Evolutionary conservation across 768 basidiomycete species (phyloP).

Genomic region (Suillus lakei): DNA sequence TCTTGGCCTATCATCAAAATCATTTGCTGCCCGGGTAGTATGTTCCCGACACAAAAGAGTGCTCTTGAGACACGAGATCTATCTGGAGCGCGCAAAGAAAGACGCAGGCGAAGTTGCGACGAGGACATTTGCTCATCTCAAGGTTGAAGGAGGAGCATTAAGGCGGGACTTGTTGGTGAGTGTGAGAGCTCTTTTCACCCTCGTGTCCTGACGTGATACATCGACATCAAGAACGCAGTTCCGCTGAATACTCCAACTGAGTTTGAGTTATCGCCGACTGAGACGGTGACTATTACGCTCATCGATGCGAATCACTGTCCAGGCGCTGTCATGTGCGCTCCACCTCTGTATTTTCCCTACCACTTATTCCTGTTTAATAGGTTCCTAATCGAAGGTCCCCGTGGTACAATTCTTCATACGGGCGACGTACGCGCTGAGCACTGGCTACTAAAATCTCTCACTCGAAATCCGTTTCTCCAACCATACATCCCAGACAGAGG

Average conservation of each 20-base stretch:
- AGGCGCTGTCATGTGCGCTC: conserved; percentile 84
- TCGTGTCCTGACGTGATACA: not conserved
- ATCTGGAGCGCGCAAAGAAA: conserved; percentile 56
- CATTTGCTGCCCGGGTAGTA: conserved; percentile 72
- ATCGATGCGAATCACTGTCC: conserved; percentile 96
- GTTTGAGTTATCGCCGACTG: conserved; percentile 58
- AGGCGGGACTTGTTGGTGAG: conserved; percentile 67
- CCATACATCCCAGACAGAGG: conserved; percentile 58
- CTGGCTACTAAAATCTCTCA: conserved; percentile 72
- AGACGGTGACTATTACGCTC: conserved; percentile 73
- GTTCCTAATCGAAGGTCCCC: conserved; percentile 79
- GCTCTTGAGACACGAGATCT: conserved; percentile 78
- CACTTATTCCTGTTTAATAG: conserved; percentile 41
- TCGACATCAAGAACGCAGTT: conserved; percentile 51
- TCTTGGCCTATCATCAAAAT: conserved; percentile 72
- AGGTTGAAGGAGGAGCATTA: conserved; percentile 60
- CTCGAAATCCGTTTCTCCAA: conserved; percentile 71
- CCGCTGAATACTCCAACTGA: conserved; percentile 67
- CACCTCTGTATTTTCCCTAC: not conserved
- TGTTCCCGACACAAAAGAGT: conserved; percentile 88
- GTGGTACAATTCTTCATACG: conserved; percentile 83
- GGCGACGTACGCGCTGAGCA: conserved; percentile 93
- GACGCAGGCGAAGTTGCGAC: conserved; percentile 19
- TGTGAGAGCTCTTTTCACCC: not conserved
- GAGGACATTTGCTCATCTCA: conserved; percentile 71